Percentiles rank a stretch among this genome's conserved stretches.
These are phyloP conservation scores for Babjeviella inositovora DNA, from an alignment of 805 yeast species.

Conservation along the genomic window DNA sequence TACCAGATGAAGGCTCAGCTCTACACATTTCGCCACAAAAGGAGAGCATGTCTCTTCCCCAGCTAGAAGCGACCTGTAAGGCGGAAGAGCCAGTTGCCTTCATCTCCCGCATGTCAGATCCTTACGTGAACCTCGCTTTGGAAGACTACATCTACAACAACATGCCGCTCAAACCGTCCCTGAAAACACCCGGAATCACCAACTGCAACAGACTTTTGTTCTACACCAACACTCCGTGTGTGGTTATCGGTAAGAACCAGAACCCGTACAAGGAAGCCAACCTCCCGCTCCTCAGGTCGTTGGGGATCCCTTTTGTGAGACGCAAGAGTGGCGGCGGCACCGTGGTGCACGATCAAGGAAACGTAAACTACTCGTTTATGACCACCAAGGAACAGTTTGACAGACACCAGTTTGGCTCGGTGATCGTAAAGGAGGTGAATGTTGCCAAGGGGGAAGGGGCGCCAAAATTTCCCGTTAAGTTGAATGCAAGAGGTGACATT, in stretches of 20 bases:
- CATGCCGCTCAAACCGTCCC: constrained; percentile 38
- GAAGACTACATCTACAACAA: constrained; percentile 64
- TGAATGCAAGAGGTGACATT: constrained; percentile 75
- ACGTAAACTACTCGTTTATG: constrained; percentile 74
- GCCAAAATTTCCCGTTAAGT: constrained; percentile 7
- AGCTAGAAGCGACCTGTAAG: constrained; percentile 8
- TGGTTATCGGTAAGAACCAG: constrained; percentile 93
- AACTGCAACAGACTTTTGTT: constrained; percentile 42
- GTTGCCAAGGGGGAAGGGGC: constrained; percentile 1
- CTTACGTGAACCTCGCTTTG: constrained; percentile 62
- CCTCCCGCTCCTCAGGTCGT: constrained; percentile 28
- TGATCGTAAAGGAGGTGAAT: constrained; percentile 23
- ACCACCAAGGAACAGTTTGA: constrained; percentile 51
- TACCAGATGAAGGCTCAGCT: no score
- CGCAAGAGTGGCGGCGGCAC: constrained; percentile 92
- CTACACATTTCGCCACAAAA: no score
- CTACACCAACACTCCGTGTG: constrained; percentile 69
- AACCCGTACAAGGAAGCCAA: constrained; percentile 86
- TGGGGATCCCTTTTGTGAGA: constrained; percentile 53
- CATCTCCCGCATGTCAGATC: constrained; percentile 43
- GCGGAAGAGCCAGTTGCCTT: constrained; percentile 31
- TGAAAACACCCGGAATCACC: constrained; percentile 4
- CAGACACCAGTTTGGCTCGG: constrained; percentile 33
- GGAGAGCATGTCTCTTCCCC: no score
- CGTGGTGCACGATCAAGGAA: constrained; percentile 87